Evolutionary conservation across 2,329 filamentous ascomycete species (phyloP), one percentile per base, ranked within the genome.

Genomic region (Cytospora paraplurivora): DNA sequence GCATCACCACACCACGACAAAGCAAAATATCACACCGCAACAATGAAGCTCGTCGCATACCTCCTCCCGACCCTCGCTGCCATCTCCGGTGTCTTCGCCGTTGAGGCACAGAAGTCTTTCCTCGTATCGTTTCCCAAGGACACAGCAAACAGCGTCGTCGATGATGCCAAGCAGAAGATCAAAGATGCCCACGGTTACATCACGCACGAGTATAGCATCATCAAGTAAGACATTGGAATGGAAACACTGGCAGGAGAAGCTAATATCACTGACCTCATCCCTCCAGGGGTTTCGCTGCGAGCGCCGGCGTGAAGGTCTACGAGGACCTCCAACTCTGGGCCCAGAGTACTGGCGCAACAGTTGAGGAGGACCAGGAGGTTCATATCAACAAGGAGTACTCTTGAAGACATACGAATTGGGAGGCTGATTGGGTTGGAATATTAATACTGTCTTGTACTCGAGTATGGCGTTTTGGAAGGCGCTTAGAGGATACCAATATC

Each of bases 281-380:
- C 47, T 35, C 34, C 66, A 95, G 91, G 78, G 92, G 89, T 54
- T 95, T 96, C 74, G 86, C 91, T 37, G 90, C 89, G 58, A 86
- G 89, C 67, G 88, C 89, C 38, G 87, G 92, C 1, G 85, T 85
- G 63, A 86, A 87, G 70, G 83, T 87, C 21, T 81, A 96, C 62
- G 82, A 91, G 64, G 82, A 81, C 6, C 84, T 97, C 35, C 84
- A 88, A 69, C 78, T 85, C 1, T 81, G 85, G 77, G 86, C 87
- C 64, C 74, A 78, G 65, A 65, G 83, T 65, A 88, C 87, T 76
- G 79, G 85, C 58, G 86, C 88, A 1, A 74, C 82, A 35, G 86
- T 97, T 67, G 93, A 97, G 76, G 87, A 93, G 71, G 92, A 97
- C 72, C 80, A 89, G 72, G 77, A 88, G 33, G 84, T 95, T 56